phyloP scores from a whole-genome alignment of 2,329 filamentous ascomycete genomes.

The Talaromyces albobiverticillius region DNA sequence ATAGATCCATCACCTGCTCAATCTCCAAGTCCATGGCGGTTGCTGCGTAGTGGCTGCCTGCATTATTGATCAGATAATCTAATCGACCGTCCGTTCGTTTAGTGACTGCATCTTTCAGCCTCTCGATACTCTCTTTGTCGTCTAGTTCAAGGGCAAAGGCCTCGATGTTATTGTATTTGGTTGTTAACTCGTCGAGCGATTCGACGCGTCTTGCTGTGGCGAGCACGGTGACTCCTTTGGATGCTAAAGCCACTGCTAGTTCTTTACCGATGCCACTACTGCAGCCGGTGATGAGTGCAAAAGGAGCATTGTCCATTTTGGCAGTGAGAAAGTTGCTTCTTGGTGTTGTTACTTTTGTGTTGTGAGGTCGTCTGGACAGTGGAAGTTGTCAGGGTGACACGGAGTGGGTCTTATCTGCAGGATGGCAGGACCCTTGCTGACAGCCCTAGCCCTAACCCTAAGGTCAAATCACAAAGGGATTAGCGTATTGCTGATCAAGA shows the following conservation, averaged over 20 bases:
- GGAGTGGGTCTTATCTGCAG: too few relatives aligned
- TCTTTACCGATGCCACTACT: conserved; percentile 9
- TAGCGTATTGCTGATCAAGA: too few relatives aligned
- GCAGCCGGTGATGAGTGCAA: conserved; percentile 9
- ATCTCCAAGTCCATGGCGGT: background rate
- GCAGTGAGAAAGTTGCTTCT: too few relatives aligned
- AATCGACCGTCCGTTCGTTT: background rate
- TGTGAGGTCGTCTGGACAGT: too few relatives aligned
- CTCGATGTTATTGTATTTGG: background rate
- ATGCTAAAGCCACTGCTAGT: conserved; percentile 7
- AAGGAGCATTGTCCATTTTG: too few relatives aligned
- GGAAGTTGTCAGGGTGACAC: too few relatives aligned
- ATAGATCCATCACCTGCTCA: background rate
- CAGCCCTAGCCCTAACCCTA: too few relatives aligned
- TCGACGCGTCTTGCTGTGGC: conserved; percentile 6
- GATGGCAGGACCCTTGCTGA: too few relatives aligned
- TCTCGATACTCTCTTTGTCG: background rate
- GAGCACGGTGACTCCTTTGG: conserved; percentile 6
- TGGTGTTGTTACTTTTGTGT: too few relatives aligned
- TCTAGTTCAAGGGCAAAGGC: background rate
- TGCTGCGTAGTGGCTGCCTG: background rate
- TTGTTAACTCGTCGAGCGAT: background rate
- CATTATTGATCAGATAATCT: conserved; percentile 4
- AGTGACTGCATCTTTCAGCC: background rate
- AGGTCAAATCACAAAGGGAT: too few relatives aligned